These are phyloP conservation scores for Angomonas deanei DNA, from an alignment of 208 protist species.

Conservation along the genomic window DNA sequence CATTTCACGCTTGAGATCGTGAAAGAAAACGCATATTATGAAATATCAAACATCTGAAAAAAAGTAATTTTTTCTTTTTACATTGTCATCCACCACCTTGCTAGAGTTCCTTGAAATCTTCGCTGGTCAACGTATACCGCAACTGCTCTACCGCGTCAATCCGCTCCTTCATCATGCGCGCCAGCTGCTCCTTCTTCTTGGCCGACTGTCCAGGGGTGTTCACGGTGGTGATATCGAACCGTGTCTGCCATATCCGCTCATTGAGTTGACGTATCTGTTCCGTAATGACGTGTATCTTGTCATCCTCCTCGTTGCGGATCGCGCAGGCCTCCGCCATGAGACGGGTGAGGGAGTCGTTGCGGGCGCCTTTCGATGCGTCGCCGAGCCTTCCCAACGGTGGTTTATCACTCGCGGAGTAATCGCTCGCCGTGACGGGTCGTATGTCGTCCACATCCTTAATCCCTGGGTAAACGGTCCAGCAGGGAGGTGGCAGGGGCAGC, in stretches of 20 bases:
- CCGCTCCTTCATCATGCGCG: slow-evolving; percentile 34
- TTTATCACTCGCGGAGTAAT: background rate
- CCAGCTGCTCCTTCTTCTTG: slow-evolving; percentile 18
- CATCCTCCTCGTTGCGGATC: slow-evolving; percentile 53
- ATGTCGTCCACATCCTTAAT: slow-evolving; percentile 10
- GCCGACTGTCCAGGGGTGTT: background rate
- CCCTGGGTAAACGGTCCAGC: slow-evolving; percentile 16
- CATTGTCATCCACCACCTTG: no score
- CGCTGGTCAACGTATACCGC: slow-evolving; percentile 24
- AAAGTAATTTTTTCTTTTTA: no score
- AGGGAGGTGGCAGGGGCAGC: background rate
- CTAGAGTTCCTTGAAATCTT: background rate
- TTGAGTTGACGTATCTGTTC: slow-evolving; percentile 68
- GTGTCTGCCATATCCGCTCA: slow-evolving; percentile 76
- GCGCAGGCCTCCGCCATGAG: slow-evolving; percentile 55
- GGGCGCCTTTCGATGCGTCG: background rate
- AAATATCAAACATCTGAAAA: background rate
- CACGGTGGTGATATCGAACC: slow-evolving; percentile 24
- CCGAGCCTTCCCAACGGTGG: background rate
- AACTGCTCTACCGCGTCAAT: slow-evolving; percentile 42
- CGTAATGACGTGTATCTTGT: slow-evolving; percentile 68
- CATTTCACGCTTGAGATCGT: no score
- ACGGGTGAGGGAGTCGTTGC: slow-evolving; percentile 29
- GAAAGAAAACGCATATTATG: background rate
- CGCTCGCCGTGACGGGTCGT: background rate